Evolutionary conservation across 148 eudicot genomes (phyloP).

Genomic region (Rhododendron henanense): DNA sequence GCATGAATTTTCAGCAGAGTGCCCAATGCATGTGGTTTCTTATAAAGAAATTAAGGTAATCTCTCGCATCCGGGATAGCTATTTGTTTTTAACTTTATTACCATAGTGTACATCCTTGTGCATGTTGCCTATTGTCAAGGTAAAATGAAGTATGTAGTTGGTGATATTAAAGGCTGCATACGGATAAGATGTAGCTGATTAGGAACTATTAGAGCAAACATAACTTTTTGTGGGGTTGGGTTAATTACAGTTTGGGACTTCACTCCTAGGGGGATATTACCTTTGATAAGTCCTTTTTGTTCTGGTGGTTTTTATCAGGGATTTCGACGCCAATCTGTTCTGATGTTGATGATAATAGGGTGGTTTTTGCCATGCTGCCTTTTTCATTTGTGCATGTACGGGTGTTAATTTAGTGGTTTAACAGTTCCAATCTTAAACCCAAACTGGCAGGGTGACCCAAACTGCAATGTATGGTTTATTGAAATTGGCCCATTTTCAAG

Average conservation of each 20-base stretch:
- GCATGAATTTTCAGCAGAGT: conserved; percentile 20
- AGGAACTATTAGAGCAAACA: background rate
- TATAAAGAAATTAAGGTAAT: conserved; percentile 78
- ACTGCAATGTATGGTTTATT: background rate
- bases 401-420: background rate
- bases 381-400: background rate
- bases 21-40: conserved; percentile 22
- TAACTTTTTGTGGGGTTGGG: background rate
- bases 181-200: background rate
- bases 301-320: background rate
- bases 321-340: background rate
- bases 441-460: background rate
- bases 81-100: background rate
- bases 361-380: background rate
- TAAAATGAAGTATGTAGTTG: background rate
- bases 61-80: background rate
- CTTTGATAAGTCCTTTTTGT: background rate
- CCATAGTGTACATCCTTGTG: background rate
- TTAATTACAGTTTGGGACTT: background rate
- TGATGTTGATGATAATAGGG: background rate
- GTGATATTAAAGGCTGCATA: background rate
- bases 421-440: background rate
- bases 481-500: background rate
- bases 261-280: background rate
- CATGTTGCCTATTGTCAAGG: background rate